Percentiles rank a stretch among this genome's conserved stretches.
phyloP scores from a whole-genome alignment of 2,329 filamentous ascomycete genomes.

The Epichloe festucae region DNA sequence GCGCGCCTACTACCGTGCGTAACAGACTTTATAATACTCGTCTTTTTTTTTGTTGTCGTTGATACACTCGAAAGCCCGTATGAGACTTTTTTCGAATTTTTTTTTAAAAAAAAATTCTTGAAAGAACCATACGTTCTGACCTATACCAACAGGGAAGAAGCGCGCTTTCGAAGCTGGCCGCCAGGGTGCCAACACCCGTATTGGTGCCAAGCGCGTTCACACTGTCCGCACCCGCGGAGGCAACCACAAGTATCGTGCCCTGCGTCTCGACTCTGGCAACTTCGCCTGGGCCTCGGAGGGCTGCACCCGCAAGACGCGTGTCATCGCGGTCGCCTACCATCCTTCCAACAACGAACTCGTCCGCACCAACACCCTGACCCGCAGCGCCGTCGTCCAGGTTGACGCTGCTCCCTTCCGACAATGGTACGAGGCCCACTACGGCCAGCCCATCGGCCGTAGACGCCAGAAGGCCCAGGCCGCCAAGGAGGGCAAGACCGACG shows the following conservation, averaged over 20 bases:
- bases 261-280: conserved; percentile 97
- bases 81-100: conserved; percentile 19
- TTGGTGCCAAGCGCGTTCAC: conserved; percentile 92
- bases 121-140: conserved; percentile 57
- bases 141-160: conserved; percentile 72
- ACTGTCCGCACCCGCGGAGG: conserved; percentile 94
- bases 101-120: not conserved
- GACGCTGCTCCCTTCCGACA: conserved; percentile 98
- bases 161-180: conserved; percentile 99
- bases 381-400: conserved; percentile 95
- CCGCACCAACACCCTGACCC: conserved; percentile 99
- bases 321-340: conserved; percentile 97
- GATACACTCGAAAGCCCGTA: conserved; percentile 51
- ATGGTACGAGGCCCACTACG: conserved; percentile 99
- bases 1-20: conserved; percentile 81
- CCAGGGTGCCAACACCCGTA: conserved; percentile 99
- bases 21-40: conserved; percentile 11
- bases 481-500: conserved; percentile 46
- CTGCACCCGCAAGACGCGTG: conserved; percentile 95
- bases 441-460: conserved; percentile 73
- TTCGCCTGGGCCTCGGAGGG: conserved; percentile 99
- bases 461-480: conserved; percentile 67
- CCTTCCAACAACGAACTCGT: conserved; percentile 99
- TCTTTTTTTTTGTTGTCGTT: conserved; percentile 8
- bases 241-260: conserved; percentile 99